Evolutionary conservation across 495 filamentous ascomycete genomes (phyloP).

Genomic region (Xylaria flabelliformis): DNA sequence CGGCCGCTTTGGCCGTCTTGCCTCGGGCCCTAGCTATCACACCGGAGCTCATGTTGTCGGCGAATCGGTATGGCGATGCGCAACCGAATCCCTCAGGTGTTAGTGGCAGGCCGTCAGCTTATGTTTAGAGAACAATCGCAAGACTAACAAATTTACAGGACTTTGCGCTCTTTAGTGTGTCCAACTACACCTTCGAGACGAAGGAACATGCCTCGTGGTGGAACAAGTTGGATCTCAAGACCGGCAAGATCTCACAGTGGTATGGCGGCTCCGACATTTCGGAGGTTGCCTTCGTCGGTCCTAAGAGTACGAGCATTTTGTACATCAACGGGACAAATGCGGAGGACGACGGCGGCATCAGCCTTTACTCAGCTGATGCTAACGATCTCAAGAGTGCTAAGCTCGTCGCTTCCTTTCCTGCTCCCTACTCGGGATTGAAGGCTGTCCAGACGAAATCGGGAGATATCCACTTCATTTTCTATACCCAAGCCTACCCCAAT

Average conservation of each 20-base stretch:
- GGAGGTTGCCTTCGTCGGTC: constrained; percentile 69
- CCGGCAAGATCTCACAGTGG: constrained; percentile 65
- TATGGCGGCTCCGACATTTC: constrained; percentile 62
- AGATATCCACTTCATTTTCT: constrained; percentile 69
- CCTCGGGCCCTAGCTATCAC: constrained; percentile 40
- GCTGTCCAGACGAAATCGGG: constrained; percentile 59
- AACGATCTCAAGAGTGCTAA: constrained; percentile 40
- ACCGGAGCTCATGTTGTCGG: constrained; percentile 39
- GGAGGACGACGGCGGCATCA: constrained; percentile 59
- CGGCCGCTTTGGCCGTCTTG: constrained; percentile 37
- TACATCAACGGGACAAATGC: constrained; percentile 65
- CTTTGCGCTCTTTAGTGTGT: constrained; percentile 45
- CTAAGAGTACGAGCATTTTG: constrained; percentile 57
- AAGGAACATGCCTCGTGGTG: constrained; percentile 68
- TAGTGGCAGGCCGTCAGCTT: constrained; percentile 25
- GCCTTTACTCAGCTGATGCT: constrained; percentile 60
- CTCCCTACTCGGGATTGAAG: constrained; percentile 68
- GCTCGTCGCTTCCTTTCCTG: constrained; percentile 62
- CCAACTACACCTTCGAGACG: constrained; percentile 73
- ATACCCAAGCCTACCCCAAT: constrained; percentile 60
- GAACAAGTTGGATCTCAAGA: constrained; percentile 66
- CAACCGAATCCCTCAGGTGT: constrained; percentile 42
- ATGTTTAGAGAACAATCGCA: constrained; percentile 2
- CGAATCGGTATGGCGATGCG: constrained; percentile 41
- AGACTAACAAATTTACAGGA: constrained; percentile 30